These are phyloP conservation scores for Clonostachys chloroleuca DNA, from an alignment of 2,329 filamentous ascomycete species.

Conservation along the genomic window DNA sequence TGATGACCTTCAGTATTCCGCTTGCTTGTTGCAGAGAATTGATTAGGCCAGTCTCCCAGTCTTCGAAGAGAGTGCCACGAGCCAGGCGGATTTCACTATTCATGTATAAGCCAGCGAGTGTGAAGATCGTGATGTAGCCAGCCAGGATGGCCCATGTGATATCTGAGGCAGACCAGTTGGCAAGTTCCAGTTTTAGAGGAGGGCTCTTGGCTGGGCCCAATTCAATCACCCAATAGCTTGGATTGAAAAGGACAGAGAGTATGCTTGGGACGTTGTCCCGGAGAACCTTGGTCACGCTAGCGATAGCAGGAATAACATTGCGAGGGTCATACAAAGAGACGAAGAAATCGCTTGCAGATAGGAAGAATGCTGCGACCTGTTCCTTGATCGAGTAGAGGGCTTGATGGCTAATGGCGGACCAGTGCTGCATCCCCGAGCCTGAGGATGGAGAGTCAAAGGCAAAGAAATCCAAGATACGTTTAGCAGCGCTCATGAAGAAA, in stretches of 20 bases:
- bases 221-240: constrained; percentile 54
- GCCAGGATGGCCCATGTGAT: constrained; percentile 68
- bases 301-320: not conserved
- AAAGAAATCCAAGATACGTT: constrained; percentile 44
- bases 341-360: constrained; percentile 32
- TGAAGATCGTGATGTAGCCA: constrained; percentile 75
- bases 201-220: constrained; percentile 25
- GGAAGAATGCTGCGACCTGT: constrained; percentile 15
- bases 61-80: constrained; percentile 45
- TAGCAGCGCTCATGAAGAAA: constrained; percentile 33
- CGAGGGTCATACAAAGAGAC: constrained; percentile 13
- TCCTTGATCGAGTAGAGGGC: constrained; percentile 59
- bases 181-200: constrained; percentile 51
- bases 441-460: constrained; percentile 45
- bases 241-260: not conserved
- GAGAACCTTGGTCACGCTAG: not conserved
- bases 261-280: not conserved
- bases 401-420: constrained; percentile 72
- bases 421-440: constrained; percentile 65
- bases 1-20: constrained; percentile 93
- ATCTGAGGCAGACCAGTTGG: constrained; percentile 64
- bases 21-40: constrained; percentile 89
- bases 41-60: constrained; percentile 72
- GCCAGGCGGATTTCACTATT: constrained; percentile 68
- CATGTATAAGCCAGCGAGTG: constrained; percentile 75